Base-by-base conservation (phyloP, 768 basidiomycete species). In the Tylopilus rubrobrunneus region DNA sequence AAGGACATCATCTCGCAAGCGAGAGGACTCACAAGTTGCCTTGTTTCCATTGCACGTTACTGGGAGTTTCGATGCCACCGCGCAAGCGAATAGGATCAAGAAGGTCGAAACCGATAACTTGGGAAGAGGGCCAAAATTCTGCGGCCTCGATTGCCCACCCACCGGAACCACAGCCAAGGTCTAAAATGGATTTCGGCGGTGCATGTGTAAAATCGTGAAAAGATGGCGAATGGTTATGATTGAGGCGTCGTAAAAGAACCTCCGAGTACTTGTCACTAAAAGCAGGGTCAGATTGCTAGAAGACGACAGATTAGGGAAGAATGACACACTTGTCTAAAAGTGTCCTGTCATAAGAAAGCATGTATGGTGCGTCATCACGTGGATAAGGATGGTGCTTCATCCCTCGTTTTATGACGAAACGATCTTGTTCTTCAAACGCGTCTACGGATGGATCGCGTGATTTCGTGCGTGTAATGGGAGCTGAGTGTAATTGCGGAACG, bases 151-250 rank as follows among this genome's bases (percentile, higher is more conserved):
- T 54, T 6, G 84, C 73, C 90, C 90, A 92, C 45, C 78, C 63
- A 0, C 89, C 88, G 45, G 78, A 59, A 11, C 90, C 89, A 65
- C 88, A 91, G 3, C 90, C 90, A 12, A 92, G 69, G 62, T 92
- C 89, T 7, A 92, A 76, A 23, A 86, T 83, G 12, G 73, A 70
- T 1, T 68, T 63, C 1, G 87, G 85, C 1, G 76, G 74, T n/a
- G 69, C 70, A 23, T 74, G 73, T 34, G 73, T 64, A 56, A 77
- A 79, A 54, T 78, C 70, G 52, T 80, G 75, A 61, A 92, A 90
- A 0, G 83, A 80, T 0, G 88, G 87, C 0, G 78, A 77, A 5
- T 74, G 75, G 3, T 72, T 73, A 7, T 73, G 71, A 42, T 74
- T 78, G 15, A 92, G 73, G n/a, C 78, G 81, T 36, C 72, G 77